These are phyloP conservation scores for Daedalea quercina DNA, from an alignment of 768 basidiomycete species.

Conservation along the genomic window DNA sequence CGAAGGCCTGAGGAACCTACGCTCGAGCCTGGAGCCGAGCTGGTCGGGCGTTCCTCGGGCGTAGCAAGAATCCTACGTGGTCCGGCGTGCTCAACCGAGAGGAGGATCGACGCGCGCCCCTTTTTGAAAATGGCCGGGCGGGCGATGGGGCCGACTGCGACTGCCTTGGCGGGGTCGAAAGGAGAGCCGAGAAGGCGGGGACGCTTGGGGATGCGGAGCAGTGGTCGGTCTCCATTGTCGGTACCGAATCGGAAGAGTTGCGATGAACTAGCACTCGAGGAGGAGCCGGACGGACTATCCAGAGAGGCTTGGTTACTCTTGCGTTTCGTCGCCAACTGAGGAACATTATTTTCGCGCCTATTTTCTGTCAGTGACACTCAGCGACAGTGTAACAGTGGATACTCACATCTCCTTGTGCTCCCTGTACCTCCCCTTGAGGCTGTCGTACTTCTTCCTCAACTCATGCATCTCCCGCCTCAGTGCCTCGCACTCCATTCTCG, in stretches of 20 bases:
- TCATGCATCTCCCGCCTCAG: conserved; percentile 12
- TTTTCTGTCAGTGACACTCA: neutral
- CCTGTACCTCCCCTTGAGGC: conserved; percentile 16
- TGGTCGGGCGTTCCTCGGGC: neutral
- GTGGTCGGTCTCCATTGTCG: neutral
- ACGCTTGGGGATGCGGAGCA: conserved; percentile 15
- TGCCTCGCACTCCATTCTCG: conserved; percentile 16
- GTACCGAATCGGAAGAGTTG: neutral
- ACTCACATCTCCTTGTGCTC: conserved; percentile 12
- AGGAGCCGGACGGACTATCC: conserved; percentile 5
- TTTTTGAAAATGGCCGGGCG: conserved; percentile 1
- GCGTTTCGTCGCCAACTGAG: conserved; percentile 10
- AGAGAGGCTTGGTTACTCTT: conserved; percentile 15
- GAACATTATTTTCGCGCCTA: neutral
- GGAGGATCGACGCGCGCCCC: conserved; percentile 5
- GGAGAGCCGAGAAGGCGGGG: conserved; percentile 17
- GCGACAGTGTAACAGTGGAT: neutral
- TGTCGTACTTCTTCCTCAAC: conserved; percentile 14
- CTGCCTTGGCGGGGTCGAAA: conserved; percentile 12
- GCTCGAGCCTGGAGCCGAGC: neutral
- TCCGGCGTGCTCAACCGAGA: neutral
- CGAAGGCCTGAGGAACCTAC: neutral
- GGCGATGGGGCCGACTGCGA: neutral
- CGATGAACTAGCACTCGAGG: neutral
- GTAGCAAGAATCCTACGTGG: neutral